Conservation (phyloP, 2,329 filamentous ascomycete species). For the Colletotrichum sp. region DNA sequence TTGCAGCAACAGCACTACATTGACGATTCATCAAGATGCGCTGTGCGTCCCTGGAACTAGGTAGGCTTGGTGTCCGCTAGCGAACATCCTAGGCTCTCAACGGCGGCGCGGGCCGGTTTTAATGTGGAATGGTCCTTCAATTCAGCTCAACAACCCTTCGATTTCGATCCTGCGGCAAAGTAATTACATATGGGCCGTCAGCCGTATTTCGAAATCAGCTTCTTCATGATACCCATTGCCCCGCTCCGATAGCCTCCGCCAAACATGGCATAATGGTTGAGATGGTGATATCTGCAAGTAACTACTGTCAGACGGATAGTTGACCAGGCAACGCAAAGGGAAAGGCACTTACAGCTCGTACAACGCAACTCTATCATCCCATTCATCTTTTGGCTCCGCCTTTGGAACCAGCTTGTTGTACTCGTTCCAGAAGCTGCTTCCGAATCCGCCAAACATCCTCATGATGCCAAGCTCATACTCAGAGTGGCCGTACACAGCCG, state of each 20-base stretch:
- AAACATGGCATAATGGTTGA: conserved; percentile 89
- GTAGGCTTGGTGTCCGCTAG: neutral
- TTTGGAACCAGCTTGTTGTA: conserved; percentile 79
- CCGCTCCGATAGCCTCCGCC: conserved; percentile 78
- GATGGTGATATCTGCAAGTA: conserved; percentile 75
- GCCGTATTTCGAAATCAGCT: conserved; percentile 75
- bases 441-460: conserved; percentile 95
- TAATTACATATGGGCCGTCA: neutral
- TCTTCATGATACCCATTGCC: conserved; percentile 81
- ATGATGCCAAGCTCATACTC: conserved; percentile 95
- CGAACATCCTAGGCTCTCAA: neutral
- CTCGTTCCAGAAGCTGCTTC: conserved; percentile 72
- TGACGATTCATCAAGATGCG: neutral
- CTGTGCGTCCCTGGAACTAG: neutral
- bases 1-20: neutral
- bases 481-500: conserved; percentile 81
- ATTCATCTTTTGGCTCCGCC: conserved; percentile 81
- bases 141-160: neutral
- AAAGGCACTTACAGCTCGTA: conserved; percentile 76
- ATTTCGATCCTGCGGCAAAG: neutral
- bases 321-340: neutral
- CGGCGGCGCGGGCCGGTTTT: conserved; percentile 17
- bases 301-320: conserved; percentile 23
- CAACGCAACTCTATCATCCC: conserved; percentile 79
- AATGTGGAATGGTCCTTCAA: neutral